Conservation (phyloP, 768 basidiomycete species). For the Scleroderma bovista region DNA sequence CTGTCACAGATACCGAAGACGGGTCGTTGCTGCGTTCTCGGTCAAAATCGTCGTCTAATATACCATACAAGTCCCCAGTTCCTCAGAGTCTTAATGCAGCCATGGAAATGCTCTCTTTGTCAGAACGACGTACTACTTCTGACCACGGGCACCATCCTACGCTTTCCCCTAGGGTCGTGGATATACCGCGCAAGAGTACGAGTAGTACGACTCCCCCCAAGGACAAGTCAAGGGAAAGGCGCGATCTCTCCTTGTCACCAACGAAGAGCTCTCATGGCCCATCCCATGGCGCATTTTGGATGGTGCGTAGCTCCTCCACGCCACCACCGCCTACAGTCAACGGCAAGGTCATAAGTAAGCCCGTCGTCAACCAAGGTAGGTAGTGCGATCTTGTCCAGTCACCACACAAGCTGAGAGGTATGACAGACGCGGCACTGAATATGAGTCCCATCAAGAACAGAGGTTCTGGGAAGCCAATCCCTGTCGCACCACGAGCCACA, state of each 20-base stretch:
- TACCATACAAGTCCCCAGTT: slow-evolving; percentile 48
- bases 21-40: slow-evolving; percentile 42
- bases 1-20: slow-evolving; percentile 26
- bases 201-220: slow-evolving; percentile 21
- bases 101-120: slow-evolving; percentile 50
- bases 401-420: background rate
- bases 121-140: slow-evolving; percentile 25
- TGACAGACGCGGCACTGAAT: slow-evolving; percentile 55
- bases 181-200: slow-evolving; percentile 28
- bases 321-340: slow-evolving; percentile 37
- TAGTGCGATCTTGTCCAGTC: slow-evolving; percentile 3
- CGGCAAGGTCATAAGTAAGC: slow-evolving; percentile 63
- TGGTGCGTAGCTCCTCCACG: slow-evolving; percentile 31
- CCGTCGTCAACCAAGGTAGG: slow-evolving; percentile 67
- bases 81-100: slow-evolving; percentile 73
- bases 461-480: slow-evolving; percentile 56
- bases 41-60: slow-evolving; percentile 50
- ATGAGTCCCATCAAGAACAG: slow-evolving; percentile 75
- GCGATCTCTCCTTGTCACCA: slow-evolving; percentile 38
- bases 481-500: slow-evolving; percentile 38
- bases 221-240: slow-evolving; percentile 24
- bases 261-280: slow-evolving; percentile 37
- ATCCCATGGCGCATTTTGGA: slow-evolving; percentile 28
- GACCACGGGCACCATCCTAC: slow-evolving; percentile 20
- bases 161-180: slow-evolving; percentile 17